A percentile compares a stretch with the other conserved stretches of the same genome.
phyloP scores from a whole-genome alignment of 2,329 filamentous ascomycete species.

The Ophiostoma tasmaniense region DNA sequence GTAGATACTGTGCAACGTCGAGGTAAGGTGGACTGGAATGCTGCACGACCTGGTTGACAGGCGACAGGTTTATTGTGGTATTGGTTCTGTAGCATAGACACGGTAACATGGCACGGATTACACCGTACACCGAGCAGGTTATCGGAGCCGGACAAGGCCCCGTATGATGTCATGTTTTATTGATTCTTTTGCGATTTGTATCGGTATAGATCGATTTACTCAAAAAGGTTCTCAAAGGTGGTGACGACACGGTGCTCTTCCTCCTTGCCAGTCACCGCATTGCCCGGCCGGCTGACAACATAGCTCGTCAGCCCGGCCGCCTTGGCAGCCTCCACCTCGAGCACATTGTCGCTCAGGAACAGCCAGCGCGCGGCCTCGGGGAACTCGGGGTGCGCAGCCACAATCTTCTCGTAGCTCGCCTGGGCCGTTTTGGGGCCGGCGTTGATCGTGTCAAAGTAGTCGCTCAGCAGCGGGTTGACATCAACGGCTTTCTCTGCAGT shows the following conservation, averaged over 20 bases:
- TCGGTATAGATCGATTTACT: background rate
- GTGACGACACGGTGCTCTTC: conserved; percentile 25
- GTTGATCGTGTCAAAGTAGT: conserved; percentile 74
- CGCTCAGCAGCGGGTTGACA: conserved; percentile 49
- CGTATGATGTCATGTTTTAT: background rate
- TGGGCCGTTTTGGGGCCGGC: conserved; percentile 64
- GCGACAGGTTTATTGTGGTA: background rate
- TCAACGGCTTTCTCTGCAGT: conserved; percentile 30
- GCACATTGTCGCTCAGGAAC: conserved; percentile 76
- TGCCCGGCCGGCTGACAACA: conserved; percentile 60
- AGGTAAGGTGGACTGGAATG: background rate
- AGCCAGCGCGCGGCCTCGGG: conserved; percentile 49
- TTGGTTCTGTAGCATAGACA: background rate
- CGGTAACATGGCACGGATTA: background rate
- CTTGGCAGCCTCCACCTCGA: conserved; percentile 56
- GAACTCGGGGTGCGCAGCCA: conserved; percentile 29
- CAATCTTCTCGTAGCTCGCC: conserved; percentile 59
- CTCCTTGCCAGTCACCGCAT: conserved; percentile 48
- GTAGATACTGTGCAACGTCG: background rate
- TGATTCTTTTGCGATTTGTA: background rate
- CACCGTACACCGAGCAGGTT: background rate
- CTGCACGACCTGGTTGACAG: background rate
- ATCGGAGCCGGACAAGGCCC: background rate
- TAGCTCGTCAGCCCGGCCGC: conserved; percentile 55
- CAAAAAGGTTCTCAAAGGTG: conserved; percentile 26